Conservation (phyloP, 2,329 filamentous ascomycete genomes). For the Polychaeton citri region DNA sequence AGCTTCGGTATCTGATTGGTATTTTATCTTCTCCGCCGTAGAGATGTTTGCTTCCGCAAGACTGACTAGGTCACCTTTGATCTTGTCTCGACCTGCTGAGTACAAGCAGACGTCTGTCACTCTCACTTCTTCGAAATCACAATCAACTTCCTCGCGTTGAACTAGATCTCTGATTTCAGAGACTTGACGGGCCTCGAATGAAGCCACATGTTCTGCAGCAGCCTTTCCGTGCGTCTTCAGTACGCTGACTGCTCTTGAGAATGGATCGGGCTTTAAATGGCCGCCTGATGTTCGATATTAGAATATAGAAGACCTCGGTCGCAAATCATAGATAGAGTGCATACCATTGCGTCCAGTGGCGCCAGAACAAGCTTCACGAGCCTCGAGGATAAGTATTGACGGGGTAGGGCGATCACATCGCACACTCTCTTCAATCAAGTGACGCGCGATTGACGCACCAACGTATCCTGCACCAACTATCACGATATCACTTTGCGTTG, state of each 20-base stretch:
- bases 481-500: conserved; percentile 50
- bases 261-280: conserved; percentile 24
- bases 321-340: conserved; percentile 63
- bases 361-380: conserved; percentile 66
- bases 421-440: conserved; percentile 25
- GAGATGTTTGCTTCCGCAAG: conserved; percentile 18
- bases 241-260: conserved; percentile 14
- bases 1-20: conserved; percentile 14
- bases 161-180: conserved; percentile 24
- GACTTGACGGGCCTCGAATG: conserved; percentile 18
- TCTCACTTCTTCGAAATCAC: conserved; percentile 31
- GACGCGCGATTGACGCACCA: conserved; percentile 56
- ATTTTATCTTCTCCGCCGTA: conserved; percentile 18
- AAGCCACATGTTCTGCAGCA: conserved; percentile 17
- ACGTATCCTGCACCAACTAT: conserved; percentile 66
- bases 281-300: no score
- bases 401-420: conserved; percentile 23
- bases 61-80: conserved; percentile 19
- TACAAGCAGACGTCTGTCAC: conserved; percentile 27
- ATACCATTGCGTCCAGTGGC: conserved; percentile 55
- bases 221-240: conserved; percentile 14
- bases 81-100: conserved; percentile 9
- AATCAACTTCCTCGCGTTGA: conserved; percentile 28
- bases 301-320: no score
- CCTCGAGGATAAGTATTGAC: conserved; percentile 58